Evolutionary conservation across 768 basidiomycete species (phyloP).

Genomic region (Boletus rex-veris): DNA sequence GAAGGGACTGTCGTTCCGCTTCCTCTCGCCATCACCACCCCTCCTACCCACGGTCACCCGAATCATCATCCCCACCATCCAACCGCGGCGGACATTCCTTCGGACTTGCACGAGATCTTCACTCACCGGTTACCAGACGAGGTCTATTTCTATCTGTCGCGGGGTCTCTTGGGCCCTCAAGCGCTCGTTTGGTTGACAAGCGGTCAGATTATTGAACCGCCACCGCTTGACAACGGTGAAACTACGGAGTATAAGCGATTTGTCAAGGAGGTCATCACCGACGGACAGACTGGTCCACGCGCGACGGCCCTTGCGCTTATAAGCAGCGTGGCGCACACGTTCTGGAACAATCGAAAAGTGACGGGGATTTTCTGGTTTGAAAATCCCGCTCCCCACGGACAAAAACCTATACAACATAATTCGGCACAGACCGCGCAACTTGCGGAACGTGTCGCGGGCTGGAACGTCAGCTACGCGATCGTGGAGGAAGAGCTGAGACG

Average conservation of each 20-base stretch:
- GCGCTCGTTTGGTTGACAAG: conserved; percentile 93
- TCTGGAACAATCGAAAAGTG: conserved; percentile 80
- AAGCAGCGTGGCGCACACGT: conserved; percentile 71
- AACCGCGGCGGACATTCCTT: conserved; percentile 84
- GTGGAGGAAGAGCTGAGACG: conserved; percentile 94
- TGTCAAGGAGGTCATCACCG: conserved; percentile 93
- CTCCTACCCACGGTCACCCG: conserved; percentile 46
- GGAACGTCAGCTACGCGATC: conserved; percentile 81
- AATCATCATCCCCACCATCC: conserved; percentile 63
- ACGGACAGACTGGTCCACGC: conserved; percentile 89
- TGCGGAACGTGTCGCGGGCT: conserved; percentile 81
- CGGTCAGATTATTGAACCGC: conserved; percentile 79
- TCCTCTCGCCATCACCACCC: conserved; percentile 60
- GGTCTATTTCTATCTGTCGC: conserved; percentile 93
- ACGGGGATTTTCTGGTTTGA: conserved; percentile 77
- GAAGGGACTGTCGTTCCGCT: conserved; percentile 82
- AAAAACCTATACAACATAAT: conserved; percentile 66
- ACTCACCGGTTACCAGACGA: conserved; percentile 93
- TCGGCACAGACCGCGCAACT: conserved; percentile 79
- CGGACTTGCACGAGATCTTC: conserved; percentile 92
- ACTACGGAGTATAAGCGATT: conserved; percentile 93
- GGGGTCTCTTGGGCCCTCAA: conserved; percentile 85
- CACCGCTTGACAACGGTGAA: conserved; percentile 93
- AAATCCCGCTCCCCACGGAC: conserved; percentile 41
- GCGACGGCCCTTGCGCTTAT: conserved; percentile 88